Conservation (phyloP, 129 eudicot species). For the Centaurea solstitialis region DNA sequence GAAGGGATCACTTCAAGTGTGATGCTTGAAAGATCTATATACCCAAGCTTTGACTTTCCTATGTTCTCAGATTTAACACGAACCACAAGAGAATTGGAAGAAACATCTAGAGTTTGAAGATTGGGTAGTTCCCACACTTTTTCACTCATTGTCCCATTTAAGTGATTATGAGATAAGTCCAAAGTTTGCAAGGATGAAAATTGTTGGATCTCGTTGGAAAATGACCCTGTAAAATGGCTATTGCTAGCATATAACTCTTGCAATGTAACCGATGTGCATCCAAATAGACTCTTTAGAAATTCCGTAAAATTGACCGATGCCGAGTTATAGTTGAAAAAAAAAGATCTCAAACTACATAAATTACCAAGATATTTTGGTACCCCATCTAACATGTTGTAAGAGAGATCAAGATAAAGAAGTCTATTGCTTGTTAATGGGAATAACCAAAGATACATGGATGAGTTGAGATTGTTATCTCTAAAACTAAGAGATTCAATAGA, state of each 20-base stretch:
- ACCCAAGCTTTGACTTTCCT: slow-evolving; percentile 6
- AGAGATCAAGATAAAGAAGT: background rate
- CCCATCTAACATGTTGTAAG: slow-evolving; percentile 9
- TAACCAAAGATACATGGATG: slow-evolving; percentile 17
- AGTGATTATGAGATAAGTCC: background rate
- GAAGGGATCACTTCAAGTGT: background rate
- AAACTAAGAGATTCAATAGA: background rate
- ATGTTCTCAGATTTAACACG: background rate
- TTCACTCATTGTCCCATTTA: slow-evolving; percentile 8
- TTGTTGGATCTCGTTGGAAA: background rate
- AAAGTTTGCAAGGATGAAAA: slow-evolving; percentile 11
- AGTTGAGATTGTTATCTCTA: slow-evolving; percentile 2
- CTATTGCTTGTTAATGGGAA: slow-evolving; percentile 14
- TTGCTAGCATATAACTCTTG: background rate
- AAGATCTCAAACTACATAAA: background rate
- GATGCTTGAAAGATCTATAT: slow-evolving; percentile 14
- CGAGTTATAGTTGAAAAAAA: background rate
- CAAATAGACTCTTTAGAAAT: slow-evolving; percentile 1
- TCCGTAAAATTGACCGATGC: background rate
- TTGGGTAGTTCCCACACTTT: slow-evolving; percentile 22
- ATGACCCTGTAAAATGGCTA: slow-evolving; percentile 10
- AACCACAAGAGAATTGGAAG: slow-evolving; percentile 11
- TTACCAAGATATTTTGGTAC: slow-evolving; percentile 19
- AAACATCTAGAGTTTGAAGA: no score
- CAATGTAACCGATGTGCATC: slow-evolving; percentile 9